Conservation (phyloP, 2,329 filamentous ascomycete species). For the Aureobasidium sp. region DNA sequence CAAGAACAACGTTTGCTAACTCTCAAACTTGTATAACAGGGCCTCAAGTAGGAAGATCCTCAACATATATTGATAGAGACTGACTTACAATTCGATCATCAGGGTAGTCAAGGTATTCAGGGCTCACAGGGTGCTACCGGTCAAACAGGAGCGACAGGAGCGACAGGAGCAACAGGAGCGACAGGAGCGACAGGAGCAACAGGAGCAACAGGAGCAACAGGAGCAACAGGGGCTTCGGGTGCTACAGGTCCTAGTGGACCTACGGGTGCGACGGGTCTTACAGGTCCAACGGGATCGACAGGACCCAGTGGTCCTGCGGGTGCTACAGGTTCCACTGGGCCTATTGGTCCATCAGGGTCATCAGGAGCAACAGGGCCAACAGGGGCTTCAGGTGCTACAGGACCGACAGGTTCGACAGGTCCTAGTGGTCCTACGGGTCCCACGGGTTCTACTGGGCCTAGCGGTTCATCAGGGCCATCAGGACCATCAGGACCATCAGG, state of each 20-base stretch:
- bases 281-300: constrained; percentile 6
- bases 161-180: not conserved
- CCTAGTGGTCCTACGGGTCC: constrained; percentile 6
- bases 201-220: no score
- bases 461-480: constrained; percentile 7
- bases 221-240: no score
- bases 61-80: not conserved
- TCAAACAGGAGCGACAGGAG: not conserved
- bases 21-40: not conserved
- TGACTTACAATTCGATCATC: not conserved
- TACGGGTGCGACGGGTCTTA: not conserved
- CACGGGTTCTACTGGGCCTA: constrained; percentile 4
- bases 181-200: not conserved
- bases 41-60: not conserved
- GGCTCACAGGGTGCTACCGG: not conserved
- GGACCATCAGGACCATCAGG: constrained; percentile 8
- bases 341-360: not conserved
- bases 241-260: not conserved
- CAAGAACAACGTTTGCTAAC: not conserved
- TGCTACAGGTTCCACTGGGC: not conserved
- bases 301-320: not conserved
- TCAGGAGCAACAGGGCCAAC: not conserved
- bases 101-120: not conserved
- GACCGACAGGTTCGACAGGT: constrained; percentile 12
- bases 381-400: not conserved